A percentile compares a stretch with the other conserved stretches of the same genome.
Conservation (phyloP, 371 early-diverging fungal species). For the Rhizopus delemar region DNA sequence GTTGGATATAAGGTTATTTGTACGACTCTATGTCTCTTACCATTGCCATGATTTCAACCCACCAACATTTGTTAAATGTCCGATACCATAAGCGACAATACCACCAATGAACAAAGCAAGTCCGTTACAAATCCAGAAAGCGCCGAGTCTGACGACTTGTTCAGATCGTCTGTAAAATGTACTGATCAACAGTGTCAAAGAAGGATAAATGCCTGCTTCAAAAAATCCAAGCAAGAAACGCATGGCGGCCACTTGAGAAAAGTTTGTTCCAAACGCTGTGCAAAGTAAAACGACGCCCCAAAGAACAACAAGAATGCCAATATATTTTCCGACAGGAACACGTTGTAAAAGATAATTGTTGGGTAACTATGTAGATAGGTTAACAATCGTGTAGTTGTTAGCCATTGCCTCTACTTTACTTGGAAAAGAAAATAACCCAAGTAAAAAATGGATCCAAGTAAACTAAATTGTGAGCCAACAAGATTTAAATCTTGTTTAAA, state of each 20-base stretch:
- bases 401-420: slow-evolving; percentile 17
- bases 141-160: slow-evolving; percentile 31
- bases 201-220: slow-evolving; percentile 35
- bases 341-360: slow-evolving; percentile 41
- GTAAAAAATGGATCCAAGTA: slow-evolving; percentile 27
- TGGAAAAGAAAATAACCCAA: slow-evolving; percentile 41
- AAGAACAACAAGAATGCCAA: slow-evolving; percentile 32
- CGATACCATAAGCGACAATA: slow-evolving; percentile 32
- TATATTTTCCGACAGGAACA: slow-evolving; percentile 30
- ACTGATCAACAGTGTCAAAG: slow-evolving; percentile 34
- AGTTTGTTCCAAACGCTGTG: slow-evolving; percentile 31
- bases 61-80: slow-evolving; percentile 24
- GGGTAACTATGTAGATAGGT: slow-evolving; percentile 30
- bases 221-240: slow-evolving; percentile 34
- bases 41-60: slow-evolving; percentile 42
- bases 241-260: slow-evolving; percentile 31
- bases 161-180: slow-evolving; percentile 39
- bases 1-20: too few relatives aligned
- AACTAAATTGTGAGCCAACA: slow-evolving; percentile 17
- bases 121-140: slow-evolving; percentile 35
- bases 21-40: slow-evolving; percentile 8
- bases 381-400: not conserved
- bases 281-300: slow-evolving; percentile 32
- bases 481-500: slow-evolving; percentile 20
- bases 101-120: slow-evolving; percentile 28